phyloP scores from a whole-genome alignment of 495 filamentous ascomycete genomes.

The Hapsidospora chrysogenum region DNA sequence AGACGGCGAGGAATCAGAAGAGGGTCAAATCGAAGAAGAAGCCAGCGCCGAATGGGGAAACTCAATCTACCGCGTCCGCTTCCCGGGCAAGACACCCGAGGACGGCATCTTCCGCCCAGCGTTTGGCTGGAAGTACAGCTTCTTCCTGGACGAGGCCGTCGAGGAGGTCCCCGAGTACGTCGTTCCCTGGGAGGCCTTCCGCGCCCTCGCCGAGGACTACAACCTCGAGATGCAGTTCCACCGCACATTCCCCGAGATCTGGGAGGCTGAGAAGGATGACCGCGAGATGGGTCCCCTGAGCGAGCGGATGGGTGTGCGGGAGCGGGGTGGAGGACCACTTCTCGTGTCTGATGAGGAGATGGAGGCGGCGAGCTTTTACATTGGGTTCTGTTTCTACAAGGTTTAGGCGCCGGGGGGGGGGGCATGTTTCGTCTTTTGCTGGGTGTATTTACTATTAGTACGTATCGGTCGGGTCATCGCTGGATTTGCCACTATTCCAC shows the following conservation, averaged over 20 bases:
- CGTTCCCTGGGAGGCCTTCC: slow-evolving; percentile 94
- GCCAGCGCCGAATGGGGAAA: slow-evolving; percentile 75
- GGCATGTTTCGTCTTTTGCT: neutral
- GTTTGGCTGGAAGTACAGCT: slow-evolving; percentile 95
- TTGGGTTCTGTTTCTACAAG: slow-evolving; percentile 90
- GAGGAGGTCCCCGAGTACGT: slow-evolving; percentile 96
- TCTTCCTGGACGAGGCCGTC: slow-evolving; percentile 88
- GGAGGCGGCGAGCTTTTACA: slow-evolving; percentile 80
- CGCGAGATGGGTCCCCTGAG: slow-evolving; percentile 61
- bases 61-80: slow-evolving; percentile 72
- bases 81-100: slow-evolving; percentile 60
- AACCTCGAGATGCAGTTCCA: slow-evolving; percentile 90
- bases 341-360: slow-evolving; percentile 66
- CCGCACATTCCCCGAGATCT: slow-evolving; percentile 74
- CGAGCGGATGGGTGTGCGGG: slow-evolving; percentile 85
- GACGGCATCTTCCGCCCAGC: slow-evolving; percentile 82
- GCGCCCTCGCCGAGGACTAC: slow-evolving; percentile 86
- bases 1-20: slow-evolving; percentile 30
- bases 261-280: slow-evolving; percentile 77
- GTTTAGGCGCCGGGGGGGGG: slow-evolving; percentile 34
- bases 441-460: neutral
- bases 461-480: no score
- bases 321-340: slow-evolving; percentile 46
- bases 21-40: slow-evolving; percentile 32
- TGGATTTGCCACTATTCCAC: no score